Evolutionary conservation across 345 rosid species (phyloP), one percentile per base, ranked within the genome.

Genomic region (Gossypium raimondii): DNA sequence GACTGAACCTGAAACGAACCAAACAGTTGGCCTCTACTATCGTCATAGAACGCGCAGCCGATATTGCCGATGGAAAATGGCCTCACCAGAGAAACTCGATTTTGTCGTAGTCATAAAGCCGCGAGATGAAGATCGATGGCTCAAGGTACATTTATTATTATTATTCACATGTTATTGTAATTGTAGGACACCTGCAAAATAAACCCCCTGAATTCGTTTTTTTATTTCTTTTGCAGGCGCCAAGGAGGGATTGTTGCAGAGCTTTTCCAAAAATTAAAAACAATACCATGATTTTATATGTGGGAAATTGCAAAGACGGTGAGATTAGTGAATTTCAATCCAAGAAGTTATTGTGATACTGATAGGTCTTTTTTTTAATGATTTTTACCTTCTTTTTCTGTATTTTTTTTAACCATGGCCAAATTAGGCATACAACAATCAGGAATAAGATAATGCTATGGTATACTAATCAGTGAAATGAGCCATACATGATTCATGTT

Each of bases 231-330:
- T 74, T 79, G 82, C 90, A 91, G 95, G 84, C 95, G 48, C 90
- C 92, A 1, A 91, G 93, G 69, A 88, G 93, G 74, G 94, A 94
- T 69, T 92, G 94, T 64, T 92, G 97, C 82, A 87, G 92, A 82
- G 82, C 91, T 62, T 74, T 94, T 57, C 94, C 94, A 11, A 78
- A 89, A 20, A 79, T 79, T 12, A 87, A 84, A 76, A 73, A 83
- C 65, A 61, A 84, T 44, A 77, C 83, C 13, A 75, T 94, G 94
- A 82, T 86, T 81, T 62, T 89, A 78, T 83, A 87, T 89, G 92
- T 92, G 5, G 97, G 93, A 8, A 85, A 79, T 72, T 91, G 93
- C 71, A 79, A 79, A 53, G 82, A 82, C 3, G 92, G 89, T 44
- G 96, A 94, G 85, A 75, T 89, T 60, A 86, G 83, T 70, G 94